Conservation (phyloP, 208 protist genomes). For the Acanthamoeba royreba region DNA sequence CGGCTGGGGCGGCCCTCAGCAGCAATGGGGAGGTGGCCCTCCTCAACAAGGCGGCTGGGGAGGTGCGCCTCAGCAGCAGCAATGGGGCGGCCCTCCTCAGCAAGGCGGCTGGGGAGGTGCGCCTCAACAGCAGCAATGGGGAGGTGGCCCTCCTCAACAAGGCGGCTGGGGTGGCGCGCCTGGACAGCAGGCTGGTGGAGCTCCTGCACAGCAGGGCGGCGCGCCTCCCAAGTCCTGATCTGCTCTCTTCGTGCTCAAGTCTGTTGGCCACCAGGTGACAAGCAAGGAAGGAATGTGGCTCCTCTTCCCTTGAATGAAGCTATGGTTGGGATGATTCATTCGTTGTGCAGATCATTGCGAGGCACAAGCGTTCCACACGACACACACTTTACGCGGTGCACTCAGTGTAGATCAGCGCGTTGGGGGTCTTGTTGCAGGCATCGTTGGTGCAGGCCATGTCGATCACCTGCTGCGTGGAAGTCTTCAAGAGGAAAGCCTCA, state of each 20-base stretch:
- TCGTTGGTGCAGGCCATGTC: neutral
- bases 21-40: neutral
- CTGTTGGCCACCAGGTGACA: too few species aligned
- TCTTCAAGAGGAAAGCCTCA: neutral
- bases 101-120: neutral
- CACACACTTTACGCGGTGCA: neutral
- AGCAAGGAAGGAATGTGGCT: too few species aligned
- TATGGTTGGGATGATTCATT: too few species aligned
- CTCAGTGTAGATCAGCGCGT: neutral
- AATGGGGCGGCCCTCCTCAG: neutral
- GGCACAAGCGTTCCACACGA: too few species aligned
- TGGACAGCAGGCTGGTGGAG: neutral
- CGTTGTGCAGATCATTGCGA: too few species aligned
- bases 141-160: neutral
- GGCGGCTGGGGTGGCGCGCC: neutral
- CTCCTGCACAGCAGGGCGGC: too few species aligned
- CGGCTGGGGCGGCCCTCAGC: neutral
- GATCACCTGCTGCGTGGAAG: neutral
- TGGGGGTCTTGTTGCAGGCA: neutral
- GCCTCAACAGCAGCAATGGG: neutral
- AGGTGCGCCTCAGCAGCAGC: neutral
- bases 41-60: neutral
- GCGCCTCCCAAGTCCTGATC: too few species aligned
- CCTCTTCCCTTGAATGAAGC: neutral
- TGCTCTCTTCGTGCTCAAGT: too few species aligned